Percentiles rank a stretch among this genome's conserved stretches.
These are phyloP conservation scores for Chrysochromulina parva DNA, from an alignment of 78 protist species.

Conservation along the genomic window DNA sequence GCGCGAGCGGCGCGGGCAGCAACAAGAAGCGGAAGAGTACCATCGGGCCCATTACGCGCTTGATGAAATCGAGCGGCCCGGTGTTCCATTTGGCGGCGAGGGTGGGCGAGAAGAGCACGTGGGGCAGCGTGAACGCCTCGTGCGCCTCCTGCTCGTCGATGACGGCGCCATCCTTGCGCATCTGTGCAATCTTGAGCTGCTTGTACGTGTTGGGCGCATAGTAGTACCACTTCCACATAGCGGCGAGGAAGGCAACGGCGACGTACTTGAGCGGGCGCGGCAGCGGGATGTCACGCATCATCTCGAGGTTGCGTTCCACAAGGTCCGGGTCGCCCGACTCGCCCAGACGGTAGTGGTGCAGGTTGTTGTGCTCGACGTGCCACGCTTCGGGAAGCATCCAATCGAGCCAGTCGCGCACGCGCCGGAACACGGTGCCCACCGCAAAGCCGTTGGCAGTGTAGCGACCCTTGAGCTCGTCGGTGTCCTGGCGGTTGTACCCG, in stretches of 20 bases:
- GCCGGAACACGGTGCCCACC: conserved; percentile 12
- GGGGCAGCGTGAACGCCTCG: not conserved
- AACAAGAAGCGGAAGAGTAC: conserved; percentile 17
- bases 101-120: not conserved
- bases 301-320: conserved; percentile 31
- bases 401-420: conserved; percentile 53
- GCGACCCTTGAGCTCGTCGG: not conserved
- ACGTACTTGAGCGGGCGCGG: conserved; percentile 4
- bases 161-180: not conserved
- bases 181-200: conserved; percentile 23
- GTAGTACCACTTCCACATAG: conserved; percentile 64
- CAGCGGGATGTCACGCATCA: not conserved
- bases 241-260: conserved; percentile 6
- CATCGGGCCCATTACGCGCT: conserved; percentile 26
- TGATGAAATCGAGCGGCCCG: conserved; percentile 22
- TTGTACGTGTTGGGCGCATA: conserved; percentile 57
- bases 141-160: not conserved
- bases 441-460: conserved; percentile 30
- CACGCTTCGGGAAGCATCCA: conserved; percentile 69
- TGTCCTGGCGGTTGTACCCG: conserved; percentile 45
- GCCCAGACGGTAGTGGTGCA: conserved; percentile 53
- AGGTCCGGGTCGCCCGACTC: conserved; percentile 39
- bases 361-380: conserved; percentile 61
- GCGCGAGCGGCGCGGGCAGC: not conserved
- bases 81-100: too few species aligned